Evolutionary conservation across 495 filamentous ascomycete genomes (phyloP).

Genomic region (Gamarada debralockiae): DNA sequence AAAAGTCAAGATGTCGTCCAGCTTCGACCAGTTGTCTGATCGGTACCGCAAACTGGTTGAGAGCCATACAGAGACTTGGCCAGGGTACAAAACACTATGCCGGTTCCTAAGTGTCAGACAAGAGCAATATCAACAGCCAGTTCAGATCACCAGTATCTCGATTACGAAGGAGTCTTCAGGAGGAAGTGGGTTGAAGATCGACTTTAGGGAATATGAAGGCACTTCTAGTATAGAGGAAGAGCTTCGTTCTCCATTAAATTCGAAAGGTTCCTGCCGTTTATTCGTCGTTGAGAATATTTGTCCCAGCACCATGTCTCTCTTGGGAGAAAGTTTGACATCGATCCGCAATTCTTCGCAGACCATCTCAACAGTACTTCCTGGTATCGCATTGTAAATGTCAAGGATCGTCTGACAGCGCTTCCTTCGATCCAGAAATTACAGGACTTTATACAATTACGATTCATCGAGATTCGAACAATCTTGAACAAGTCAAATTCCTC

Average conservation of each 20-base stretch:
- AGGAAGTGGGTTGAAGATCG: no score
- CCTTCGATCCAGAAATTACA: conserved; percentile 6
- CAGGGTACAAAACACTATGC: no score
- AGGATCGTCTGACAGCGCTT: conserved; percentile 1
- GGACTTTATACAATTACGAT: conserved; percentile 3
- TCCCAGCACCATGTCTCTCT: neutral
- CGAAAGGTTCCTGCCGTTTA: neutral
- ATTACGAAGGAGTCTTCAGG: no score
- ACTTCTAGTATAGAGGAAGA: no score
- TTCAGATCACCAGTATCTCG: no score
- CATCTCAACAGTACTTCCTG: conserved; percentile 9
- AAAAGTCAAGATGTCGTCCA: no score
- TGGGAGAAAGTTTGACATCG: conserved; percentile 3
- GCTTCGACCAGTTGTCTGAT: no score
- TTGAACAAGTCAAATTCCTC: neutral
- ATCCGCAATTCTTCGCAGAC: conserved; percentile 10
- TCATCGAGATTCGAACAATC: conserved; percentile 1
- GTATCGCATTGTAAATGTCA: conserved; percentile 7
- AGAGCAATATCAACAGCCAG: no score
- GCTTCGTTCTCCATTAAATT: neutral
- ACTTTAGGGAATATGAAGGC: no score
- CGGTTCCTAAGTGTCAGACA: no score
- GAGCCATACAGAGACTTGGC: no score
- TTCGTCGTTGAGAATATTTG: conserved; percentile 8
- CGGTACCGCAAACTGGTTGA: no score